Conservation (phyloP, 108 stramenopile genomes). For the Skeletonema menzelii region DNA sequence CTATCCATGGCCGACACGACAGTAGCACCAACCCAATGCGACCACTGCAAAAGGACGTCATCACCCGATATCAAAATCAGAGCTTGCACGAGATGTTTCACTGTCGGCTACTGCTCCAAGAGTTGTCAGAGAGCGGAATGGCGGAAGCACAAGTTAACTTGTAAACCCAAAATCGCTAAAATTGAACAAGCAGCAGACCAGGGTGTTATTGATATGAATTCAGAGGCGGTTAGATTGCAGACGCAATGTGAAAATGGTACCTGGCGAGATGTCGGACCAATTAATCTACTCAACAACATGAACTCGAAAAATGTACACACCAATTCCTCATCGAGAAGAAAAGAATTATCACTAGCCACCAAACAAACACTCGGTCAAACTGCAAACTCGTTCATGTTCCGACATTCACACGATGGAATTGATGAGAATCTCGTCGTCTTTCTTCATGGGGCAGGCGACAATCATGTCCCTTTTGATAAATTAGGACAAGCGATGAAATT, state of each 20-base stretch:
- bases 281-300: conserved; percentile 8
- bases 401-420: conserved; percentile 31
- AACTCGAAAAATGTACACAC: background rate
- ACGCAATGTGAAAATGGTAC: conserved; percentile 3
- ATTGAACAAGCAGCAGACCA: background rate
- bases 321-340: background rate
- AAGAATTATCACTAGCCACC: conserved; percentile 5
- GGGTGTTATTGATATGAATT: background rate
- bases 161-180: background rate
- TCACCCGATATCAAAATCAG: conserved; percentile 19
- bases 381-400: conserved; percentile 11
- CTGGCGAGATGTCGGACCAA: conserved; percentile 35
- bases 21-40: conserved; percentile 6
- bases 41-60: conserved; percentile 10
- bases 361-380: conserved; percentile 1
- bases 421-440: conserved; percentile 47
- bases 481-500: conserved; percentile 41
- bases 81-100: conserved; percentile 24
- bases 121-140: conserved; percentile 20
- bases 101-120: conserved; percentile 27
- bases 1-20: background rate
- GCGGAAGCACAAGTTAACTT: conserved; percentile 14
- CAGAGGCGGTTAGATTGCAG: conserved; percentile 7
- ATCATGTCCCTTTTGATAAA: conserved; percentile 36
- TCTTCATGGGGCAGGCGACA: conserved; percentile 54